Conservation (phyloP, 192 early-diverging fungal species). For the Gaertneriomyces sp. region DNA sequence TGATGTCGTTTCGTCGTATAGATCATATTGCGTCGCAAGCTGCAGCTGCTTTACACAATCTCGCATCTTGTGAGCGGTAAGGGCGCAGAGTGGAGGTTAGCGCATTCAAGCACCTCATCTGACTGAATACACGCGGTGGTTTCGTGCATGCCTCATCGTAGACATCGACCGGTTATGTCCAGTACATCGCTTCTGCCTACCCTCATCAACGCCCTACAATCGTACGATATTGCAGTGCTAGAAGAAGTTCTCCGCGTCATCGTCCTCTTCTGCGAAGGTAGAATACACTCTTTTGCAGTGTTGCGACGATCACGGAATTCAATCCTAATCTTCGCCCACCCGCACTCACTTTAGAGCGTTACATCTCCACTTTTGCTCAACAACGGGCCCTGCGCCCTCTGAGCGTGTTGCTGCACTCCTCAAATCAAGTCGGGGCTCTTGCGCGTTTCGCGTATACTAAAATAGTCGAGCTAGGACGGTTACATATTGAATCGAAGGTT, state of each 20-base stretch:
- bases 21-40: conserved; percentile 24
- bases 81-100: background rate
- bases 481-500: conserved; percentile 11
- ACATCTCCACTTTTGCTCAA: background rate
- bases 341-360: background rate
- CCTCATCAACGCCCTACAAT: conserved; percentile 7
- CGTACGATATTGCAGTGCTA: conserved; percentile 18
- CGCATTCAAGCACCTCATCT: background rate
- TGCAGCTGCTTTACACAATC: conserved; percentile 9
- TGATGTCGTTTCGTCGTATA: background rate
- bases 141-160: background rate
- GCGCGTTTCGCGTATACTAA: conserved; percentile 13
- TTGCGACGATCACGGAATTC: too few species aligned
- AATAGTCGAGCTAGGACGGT: conserved; percentile 16
- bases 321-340: too few species aligned
- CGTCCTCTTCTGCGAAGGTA: too few species aligned
- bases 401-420: conserved; percentile 20
- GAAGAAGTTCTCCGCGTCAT: conserved; percentile 17
- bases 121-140: background rate
- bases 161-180: conserved; percentile 22
- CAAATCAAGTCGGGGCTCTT: conserved; percentile 12
- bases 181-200: background rate
- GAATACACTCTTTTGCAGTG: too few species aligned
- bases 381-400: conserved; percentile 3
- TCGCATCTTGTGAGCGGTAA: conserved; percentile 9